Evolutionary conservation across 306 rosid genomes (phyloP).

Genomic region (Quercus gilva): DNA sequence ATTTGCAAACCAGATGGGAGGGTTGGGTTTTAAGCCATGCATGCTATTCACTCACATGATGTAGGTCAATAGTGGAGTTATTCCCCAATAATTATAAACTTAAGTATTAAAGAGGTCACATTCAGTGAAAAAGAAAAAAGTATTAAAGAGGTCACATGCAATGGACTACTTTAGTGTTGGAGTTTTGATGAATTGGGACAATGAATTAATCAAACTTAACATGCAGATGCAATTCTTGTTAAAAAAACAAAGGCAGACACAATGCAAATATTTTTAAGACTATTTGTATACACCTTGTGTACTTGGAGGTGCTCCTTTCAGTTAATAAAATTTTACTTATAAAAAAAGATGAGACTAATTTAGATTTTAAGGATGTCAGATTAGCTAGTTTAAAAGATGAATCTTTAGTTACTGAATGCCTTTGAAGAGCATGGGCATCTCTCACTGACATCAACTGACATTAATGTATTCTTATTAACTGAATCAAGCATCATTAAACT

Average conservation of each 20-base stretch:
- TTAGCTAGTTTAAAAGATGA: background rate
- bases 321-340: no score
- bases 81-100: background rate
- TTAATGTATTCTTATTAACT: no score
- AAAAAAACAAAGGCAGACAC: no score
- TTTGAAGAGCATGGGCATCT: background rate
- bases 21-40: background rate
- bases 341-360: no score
- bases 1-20: background rate
- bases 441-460: background rate
- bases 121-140: background rate
- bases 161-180: background rate
- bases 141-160: background rate
- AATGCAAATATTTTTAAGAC: background rate
- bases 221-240: background rate
- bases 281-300: no score
- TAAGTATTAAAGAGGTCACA: background rate
- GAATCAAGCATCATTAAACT: no score
- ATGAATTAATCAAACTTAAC: background rate
- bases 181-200: background rate
- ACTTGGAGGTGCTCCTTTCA: no score
- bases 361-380: background rate
- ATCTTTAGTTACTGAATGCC: background rate
- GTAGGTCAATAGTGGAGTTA: background rate
- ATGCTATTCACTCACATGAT: background rate